Conservation (phyloP, 1,284 basidiomycete genomes). For the Xerocomus minutiporus region DNA sequence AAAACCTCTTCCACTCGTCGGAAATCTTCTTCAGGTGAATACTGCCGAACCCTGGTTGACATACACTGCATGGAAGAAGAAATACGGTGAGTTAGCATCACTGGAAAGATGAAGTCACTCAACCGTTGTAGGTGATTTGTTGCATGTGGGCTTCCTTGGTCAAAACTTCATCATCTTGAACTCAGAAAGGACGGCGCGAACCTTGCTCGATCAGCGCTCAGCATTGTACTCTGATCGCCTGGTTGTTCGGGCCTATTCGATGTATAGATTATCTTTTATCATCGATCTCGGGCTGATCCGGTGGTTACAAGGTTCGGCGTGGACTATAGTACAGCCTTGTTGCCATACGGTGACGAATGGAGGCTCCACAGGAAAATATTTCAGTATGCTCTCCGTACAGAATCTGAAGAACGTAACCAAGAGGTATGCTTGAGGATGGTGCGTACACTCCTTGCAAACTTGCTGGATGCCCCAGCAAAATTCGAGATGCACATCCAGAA, state of each 20-base stretch:
- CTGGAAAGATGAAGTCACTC: neutral
- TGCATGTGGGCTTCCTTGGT: neutral
- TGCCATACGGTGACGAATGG: neutral
- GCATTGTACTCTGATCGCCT: neutral
- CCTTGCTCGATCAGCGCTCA: neutral
- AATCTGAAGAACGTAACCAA: neutral
- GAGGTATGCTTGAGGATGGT: neutral
- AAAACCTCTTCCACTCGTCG: neutral
- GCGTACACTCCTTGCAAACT: neutral
- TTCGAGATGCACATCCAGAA: neutral
- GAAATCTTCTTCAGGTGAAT: neutral
- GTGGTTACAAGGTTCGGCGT: neutral
- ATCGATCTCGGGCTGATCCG: neutral
- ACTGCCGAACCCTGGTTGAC: neutral
- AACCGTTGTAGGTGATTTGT: neutral
- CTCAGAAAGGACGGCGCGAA: neutral
- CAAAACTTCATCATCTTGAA: neutral
- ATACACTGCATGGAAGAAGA: neutral
- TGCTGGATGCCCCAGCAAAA: neutral
- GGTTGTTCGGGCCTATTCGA: neutral
- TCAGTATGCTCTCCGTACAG: neutral
- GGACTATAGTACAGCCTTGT: neutral
- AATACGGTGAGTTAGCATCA: neutral
- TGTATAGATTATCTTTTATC: neutral
- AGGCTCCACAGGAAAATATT: neutral